Evolutionary conservation across 2,329 filamentous ascomycete genomes (phyloP), one percentile per base, ranked within the genome.

Genomic region (Lizonia empirigonia): DNA sequence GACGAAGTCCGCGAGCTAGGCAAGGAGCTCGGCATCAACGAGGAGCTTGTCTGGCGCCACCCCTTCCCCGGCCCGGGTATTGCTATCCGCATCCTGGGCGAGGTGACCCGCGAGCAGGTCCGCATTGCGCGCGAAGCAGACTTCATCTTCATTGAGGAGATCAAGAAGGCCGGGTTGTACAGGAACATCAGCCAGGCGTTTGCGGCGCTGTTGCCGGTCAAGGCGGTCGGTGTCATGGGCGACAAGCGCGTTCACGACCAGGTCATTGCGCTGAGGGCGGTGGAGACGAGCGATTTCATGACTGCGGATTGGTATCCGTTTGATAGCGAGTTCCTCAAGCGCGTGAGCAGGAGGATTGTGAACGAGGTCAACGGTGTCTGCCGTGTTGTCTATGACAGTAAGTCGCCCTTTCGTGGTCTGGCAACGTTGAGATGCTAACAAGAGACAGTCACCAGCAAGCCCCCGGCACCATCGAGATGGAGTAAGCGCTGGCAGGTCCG

Each of bases 81-180:
- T 54, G 90, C 83, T 12, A 89, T 94, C 60, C 82, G 90, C 44
- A 87, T 96, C 53, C 78, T 96, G 1, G 92, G 92, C 27, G 91
- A 95, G 62, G 86, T 96, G 12, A 96, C 90, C 1, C 81, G 80
- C 2, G 88, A 92, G 69, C 84, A 88, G 33, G 87, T 96, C 13
- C 84, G 85, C 47, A 94, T 96, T 57, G 90, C 85, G 2, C 78
- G 89, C n/a, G 79, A 88, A 69, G 89, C 89, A 1, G 90, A 92
- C 65, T 69, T 84, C 66, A 92, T 93, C 67, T 92, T 89, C 76
- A 91, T 92, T 61, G 80, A 81, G 56, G 85, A 87, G 80, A 92
- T 93, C 75, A 80, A 78, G 64, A 82, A 83, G 48, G 87, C 87
- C 0, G 89, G 88, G 9, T 73, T 91, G 18, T 93, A 93, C 71